Conservation (phyloP, 1,139 yeast species). For the Nakaseomyces kungkrabaensis region DNA sequence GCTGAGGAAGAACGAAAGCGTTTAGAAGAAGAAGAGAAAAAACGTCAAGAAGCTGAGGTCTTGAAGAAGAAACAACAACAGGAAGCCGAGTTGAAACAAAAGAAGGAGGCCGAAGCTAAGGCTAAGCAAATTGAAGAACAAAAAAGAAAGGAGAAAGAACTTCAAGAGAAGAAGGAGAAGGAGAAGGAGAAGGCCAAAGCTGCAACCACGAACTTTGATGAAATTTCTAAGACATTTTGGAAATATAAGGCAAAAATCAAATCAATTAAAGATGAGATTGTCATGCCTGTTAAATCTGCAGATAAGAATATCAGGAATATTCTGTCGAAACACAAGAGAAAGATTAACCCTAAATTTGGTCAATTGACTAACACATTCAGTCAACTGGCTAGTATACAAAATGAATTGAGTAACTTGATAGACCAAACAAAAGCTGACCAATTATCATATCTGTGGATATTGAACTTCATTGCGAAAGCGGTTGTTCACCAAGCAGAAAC, state of each 20-base stretch:
- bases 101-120: slow-evolving; percentile 11
- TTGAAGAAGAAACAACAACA: slow-evolving; percentile 9
- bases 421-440: slow-evolving; percentile 37
- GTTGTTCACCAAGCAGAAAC: slow-evolving; percentile 87
- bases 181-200: slow-evolving; percentile 7
- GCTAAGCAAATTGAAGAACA: slow-evolving; percentile 13
- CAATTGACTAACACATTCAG: slow-evolving; percentile 65
- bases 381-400: slow-evolving; percentile 47
- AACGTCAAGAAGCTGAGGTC: slow-evolving; percentile 10
- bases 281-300: slow-evolving; percentile 38
- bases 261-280: slow-evolving; percentile 51
- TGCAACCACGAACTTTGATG: slow-evolving; percentile 10
- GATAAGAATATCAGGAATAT: slow-evolving; percentile 35
- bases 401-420: slow-evolving; percentile 43
- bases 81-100: slow-evolving; percentile 7
- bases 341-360: slow-evolving; percentile 82
- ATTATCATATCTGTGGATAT: slow-evolving; percentile 57
- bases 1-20: slow-evolving; percentile 12
- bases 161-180: slow-evolving; percentile 4
- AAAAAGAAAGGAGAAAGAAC: slow-evolving; percentile 8
- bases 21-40: slow-evolving; percentile 11
- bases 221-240: slow-evolving; percentile 40
- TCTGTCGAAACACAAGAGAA: slow-evolving; percentile 45
- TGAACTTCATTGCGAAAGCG: slow-evolving; percentile 77
- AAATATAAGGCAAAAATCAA: slow-evolving; percentile 46